These are phyloP conservation scores for Exophiala xenobiotica DNA, from an alignment of 2,329 filamentous ascomycete genomes.

Conservation along the genomic window DNA sequence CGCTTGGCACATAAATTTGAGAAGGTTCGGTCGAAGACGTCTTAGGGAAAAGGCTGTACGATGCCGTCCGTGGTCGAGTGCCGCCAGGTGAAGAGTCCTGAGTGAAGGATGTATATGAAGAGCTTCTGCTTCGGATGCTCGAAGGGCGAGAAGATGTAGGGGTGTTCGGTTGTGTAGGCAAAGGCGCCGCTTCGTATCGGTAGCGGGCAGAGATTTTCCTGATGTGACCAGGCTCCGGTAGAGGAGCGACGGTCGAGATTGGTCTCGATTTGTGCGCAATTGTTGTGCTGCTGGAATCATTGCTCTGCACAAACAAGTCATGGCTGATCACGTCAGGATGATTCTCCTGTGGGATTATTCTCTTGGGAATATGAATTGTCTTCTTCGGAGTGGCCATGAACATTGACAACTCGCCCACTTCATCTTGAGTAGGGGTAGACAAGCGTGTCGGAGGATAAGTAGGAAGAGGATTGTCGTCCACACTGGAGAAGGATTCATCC, in stretches of 20 bases:
- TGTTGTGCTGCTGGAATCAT: neutral
- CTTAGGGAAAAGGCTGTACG: constrained; percentile 26
- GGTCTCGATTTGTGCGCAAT: constrained; percentile 8
- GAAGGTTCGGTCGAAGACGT: constrained; percentile 9
- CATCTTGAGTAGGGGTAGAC: constrained; percentile 17
- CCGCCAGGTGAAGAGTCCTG: constrained; percentile 12
- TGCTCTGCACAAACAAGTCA: constrained; percentile 8
- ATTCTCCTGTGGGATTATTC: neutral
- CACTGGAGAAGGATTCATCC: constrained; percentile 17
- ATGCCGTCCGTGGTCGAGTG: constrained; percentile 6
- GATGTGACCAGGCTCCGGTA: constrained; percentile 24
- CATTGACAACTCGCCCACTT: constrained; percentile 16
- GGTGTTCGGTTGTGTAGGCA: constrained; percentile 7
- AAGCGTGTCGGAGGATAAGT: constrained; percentile 3
- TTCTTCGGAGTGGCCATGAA: constrained; percentile 13
- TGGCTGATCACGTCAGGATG: constrained; percentile 5
- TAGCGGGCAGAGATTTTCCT: constrained; percentile 23
- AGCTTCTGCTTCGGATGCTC: constrained; percentile 16
- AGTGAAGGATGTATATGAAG: constrained; percentile 12
- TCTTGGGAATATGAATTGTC: neutral
- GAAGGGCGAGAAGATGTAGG: constrained; percentile 15
- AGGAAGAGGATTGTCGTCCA: neutral
- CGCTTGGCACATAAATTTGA: neutral
- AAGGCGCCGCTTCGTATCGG: constrained; percentile 12
- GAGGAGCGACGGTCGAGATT: constrained; percentile 23